A percentile compares a stretch with the other conserved stretches of the same genome.
Conservation (phyloP, 202 grass and related monocot genomes). For the Bolboschoenoplectus hybrid region DNA sequence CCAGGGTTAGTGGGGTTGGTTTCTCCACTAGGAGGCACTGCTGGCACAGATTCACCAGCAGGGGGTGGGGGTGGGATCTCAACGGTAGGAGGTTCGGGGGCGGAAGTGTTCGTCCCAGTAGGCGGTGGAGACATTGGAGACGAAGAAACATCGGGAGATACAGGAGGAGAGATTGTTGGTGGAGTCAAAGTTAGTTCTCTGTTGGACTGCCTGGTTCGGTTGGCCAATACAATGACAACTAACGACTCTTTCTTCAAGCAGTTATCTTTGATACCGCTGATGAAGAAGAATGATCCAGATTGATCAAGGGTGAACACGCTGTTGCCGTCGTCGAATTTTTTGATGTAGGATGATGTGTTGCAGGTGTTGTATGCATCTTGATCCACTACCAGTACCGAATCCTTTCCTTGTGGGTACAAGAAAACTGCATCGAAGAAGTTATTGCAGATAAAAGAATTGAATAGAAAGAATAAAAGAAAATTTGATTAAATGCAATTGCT, state of each 20-base stretch:
- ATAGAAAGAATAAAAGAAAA: neutral
- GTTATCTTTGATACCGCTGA: constrained; percentile 62
- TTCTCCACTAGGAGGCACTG: neutral
- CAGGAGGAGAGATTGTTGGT: neutral
- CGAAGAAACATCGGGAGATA: constrained; percentile 6
- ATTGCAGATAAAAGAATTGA: neutral
- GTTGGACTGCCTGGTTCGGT: constrained; percentile 24
- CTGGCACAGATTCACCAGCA: neutral
- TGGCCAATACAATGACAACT: constrained; percentile 57
- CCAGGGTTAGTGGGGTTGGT: neutral
- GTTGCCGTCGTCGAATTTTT: constrained; percentile 64
- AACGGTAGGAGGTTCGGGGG: constrained; percentile 27
- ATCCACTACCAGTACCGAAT: constrained; percentile 72
- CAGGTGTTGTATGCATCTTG: constrained; percentile 59
- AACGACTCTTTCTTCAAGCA: constrained; percentile 71
- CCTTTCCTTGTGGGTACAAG: constrained; percentile 55
- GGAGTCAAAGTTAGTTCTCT: constrained; percentile 6
- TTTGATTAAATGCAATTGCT: neutral
- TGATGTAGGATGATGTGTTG: constrained; percentile 54
- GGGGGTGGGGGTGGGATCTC: neutral
- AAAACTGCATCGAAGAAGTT: constrained; percentile 62
- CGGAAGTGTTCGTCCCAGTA: neutral
- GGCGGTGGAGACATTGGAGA: constrained; percentile 37
- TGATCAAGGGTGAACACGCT: constrained; percentile 60
- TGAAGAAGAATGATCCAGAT: constrained; percentile 79